Base-by-base conservation (phyloP, 2,329 filamentous ascomycete species). In the Arthrobotrys pseudoclavata region DNA sequence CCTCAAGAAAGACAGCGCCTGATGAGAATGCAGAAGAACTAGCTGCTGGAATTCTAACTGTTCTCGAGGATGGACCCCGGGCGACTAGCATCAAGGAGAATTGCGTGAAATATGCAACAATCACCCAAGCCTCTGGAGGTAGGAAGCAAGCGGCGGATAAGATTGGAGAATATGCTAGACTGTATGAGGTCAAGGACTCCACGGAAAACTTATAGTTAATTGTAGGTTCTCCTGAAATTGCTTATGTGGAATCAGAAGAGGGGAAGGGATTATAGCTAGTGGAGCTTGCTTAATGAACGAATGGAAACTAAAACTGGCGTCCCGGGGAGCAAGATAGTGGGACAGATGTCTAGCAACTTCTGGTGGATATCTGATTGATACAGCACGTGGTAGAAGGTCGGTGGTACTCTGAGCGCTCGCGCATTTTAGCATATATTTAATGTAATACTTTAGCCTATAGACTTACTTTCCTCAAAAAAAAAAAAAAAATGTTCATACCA, bases 11-110 rank as follows among this genome's bases (percentile, higher is more conserved):
- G 42, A 68, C 69, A 7, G 71, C 67, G 12, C 79, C 76, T n/a
- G 62, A 77, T 22, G 74, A 77, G 47, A 77, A 77, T 31, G 74
- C 74, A 29, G 74, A 77, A 29, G 74, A 77, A 29, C 15, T 77
- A 34, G 60, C 67, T 4, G 61, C 52, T 0, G 74, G 67, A 6
- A 77, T 77, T 1, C 20, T 77, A 13, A 55, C 40, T 7, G 26
- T 77, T 18, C 62, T 77, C 5, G 61, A 71, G 34, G 67, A 77
- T n/a, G 52, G 34, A 3, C 67, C 60, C 0, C 12, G 12, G 4
- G 61, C 74, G 24, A 29, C 74, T 18, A 48, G 60, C 9, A 63
- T 77, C 12, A 67, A 55, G 29, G 31, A 37, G 26, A 71, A 67
- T n/a, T 77, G 74, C 48, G 40, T 10, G 0, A 71, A 71, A 26